phyloP scores from a whole-genome alignment of 208 protist genomes.

The Crithidia sp. region DNA sequence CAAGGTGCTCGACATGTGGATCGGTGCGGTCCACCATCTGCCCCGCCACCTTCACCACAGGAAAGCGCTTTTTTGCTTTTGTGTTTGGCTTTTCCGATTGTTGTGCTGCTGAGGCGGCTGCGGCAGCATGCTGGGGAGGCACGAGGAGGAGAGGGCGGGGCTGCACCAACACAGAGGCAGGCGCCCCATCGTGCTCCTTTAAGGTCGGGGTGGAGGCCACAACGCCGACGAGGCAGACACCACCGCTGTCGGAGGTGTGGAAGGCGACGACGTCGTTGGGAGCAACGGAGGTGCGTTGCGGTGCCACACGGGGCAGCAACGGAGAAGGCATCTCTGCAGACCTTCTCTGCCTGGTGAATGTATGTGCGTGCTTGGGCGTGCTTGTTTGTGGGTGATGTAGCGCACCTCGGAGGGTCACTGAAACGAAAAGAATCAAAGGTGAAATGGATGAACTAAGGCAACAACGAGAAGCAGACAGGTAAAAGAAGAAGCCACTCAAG shows the following conservation, averaged over 20 bases:
- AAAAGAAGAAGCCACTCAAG: no score
- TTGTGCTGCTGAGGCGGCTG: neutral
- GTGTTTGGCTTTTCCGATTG: neutral
- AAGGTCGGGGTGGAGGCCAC: slow-evolving; percentile 14
- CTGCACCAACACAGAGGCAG: slow-evolving; percentile 11
- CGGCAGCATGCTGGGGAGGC: neutral
- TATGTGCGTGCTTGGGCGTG: no score
- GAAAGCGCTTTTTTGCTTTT: no score
- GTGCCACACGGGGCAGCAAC: no score
- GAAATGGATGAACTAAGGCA: no score
- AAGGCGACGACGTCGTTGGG: slow-evolving; percentile 7
- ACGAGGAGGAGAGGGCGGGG: slow-evolving; percentile 25
- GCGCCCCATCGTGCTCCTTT: neutral
- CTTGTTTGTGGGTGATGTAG: no score
- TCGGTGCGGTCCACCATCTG: slow-evolving; percentile 14
- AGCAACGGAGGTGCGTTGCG: neutral
- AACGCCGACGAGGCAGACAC: slow-evolving; percentile 8
- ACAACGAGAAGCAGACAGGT: no score
- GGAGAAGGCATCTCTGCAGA: no score
- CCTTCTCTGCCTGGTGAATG: no score
- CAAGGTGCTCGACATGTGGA: slow-evolving; percentile 3
- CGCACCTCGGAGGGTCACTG: no score
- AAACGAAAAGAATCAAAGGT: no score
- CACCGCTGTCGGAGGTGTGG: neutral
- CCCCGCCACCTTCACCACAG: neutral